Evolutionary conservation across 129 eudicot genomes (phyloP).

Genomic region (Tanacetum coccineum): DNA sequence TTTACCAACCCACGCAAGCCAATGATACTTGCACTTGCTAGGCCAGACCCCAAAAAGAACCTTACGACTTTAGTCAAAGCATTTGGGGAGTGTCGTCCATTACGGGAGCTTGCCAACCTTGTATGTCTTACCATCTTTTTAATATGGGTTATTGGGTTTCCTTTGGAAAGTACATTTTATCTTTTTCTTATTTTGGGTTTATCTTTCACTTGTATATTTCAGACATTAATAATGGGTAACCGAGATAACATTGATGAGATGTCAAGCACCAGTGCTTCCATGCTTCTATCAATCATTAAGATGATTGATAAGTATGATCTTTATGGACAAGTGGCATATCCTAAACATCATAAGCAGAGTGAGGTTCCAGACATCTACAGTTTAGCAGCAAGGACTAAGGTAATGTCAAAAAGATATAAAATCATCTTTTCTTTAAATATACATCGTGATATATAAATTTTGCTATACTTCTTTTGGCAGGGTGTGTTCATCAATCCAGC

Average conservation of each 20-base stretch:
- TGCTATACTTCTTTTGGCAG: slow-evolving; percentile 39
- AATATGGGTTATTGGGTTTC: slow-evolving; percentile 2
- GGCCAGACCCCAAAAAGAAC: slow-evolving; percentile 99
- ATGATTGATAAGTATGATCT: slow-evolving; percentile 92
- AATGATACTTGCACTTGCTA: slow-evolving; percentile 98
- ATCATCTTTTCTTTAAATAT: not conserved
- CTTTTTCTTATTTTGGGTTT: slow-evolving; percentile 7
- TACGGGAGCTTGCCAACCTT: slow-evolving; percentile 97
- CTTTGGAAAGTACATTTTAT: not conserved
- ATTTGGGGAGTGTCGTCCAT: slow-evolving; percentile 98
- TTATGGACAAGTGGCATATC: slow-evolving; percentile 99
- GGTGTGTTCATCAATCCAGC: slow-evolving; percentile 99
- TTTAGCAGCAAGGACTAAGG: slow-evolving; percentile 98
- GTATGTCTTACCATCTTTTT: slow-evolving; percentile 37
- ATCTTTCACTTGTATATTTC: slow-evolving; percentile 27
- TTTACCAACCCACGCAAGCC: slow-evolving; percentile 98
- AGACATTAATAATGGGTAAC: slow-evolving; percentile 97
- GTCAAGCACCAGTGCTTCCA: slow-evolving; percentile 92
- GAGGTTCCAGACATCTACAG: slow-evolving; percentile 94
- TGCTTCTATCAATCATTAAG: slow-evolving; percentile 90
- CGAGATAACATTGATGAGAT: slow-evolving; percentile 93
- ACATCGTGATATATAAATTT: slow-evolving; percentile 11
- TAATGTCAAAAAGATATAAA: slow-evolving; percentile 16
- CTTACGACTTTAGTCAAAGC: slow-evolving; percentile 95
- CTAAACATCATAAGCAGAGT: slow-evolving; percentile 92